Base-by-base conservation (phyloP, 257 asterid genomes). In the Nicotiana benthamiana region DNA sequence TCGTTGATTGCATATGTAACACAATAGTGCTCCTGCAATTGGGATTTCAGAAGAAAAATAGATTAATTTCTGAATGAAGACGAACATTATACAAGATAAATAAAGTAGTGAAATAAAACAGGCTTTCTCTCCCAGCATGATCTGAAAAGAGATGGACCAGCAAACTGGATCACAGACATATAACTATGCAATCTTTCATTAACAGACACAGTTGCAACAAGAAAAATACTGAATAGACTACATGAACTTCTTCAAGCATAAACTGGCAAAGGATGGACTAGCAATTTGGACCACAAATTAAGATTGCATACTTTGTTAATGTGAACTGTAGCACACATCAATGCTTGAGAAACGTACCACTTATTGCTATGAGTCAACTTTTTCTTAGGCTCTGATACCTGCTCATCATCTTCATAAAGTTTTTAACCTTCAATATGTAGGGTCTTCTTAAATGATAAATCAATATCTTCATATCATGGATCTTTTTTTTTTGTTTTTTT, bases 1-100 rank as follows among this genome's bases (percentile, higher is more conserved):
- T 96, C 97, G 32, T 96, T 96, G 87, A 91, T 85, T 63, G 97
- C 97, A 86, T 84, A 90, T 59, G 92, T 86, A 85, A 92, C 98
- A 77, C 98, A 96, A 85, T 94, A 96, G 83, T 96, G 99, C 87
- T 96, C 98, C 98, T 92, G 97, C 72, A 88, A 93, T 79, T 65
- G 36, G 34, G 78, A 22, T 72, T 72, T 46, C 53, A 40, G 0
- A 17, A 3, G 9, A 36, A n/a, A 66, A 4, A 68, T 15, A 30
- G 3, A 1, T 5, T 20, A 59, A 20, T 26, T 26, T 24, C 10
- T 5, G 34, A 34, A 72, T 13, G 77, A 46, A 46, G 17, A 72
- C 40, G 22, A 72, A 36, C 22, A 46, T 24, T 12, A 46, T 20
- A 72, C 60, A 22, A 43, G 59, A 70, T 12, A 43, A 43, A 70